These are phyloP conservation scores for Apostasia ramifera DNA, from an alignment of 106 monocot genomes.

Conservation along the genomic window DNA sequence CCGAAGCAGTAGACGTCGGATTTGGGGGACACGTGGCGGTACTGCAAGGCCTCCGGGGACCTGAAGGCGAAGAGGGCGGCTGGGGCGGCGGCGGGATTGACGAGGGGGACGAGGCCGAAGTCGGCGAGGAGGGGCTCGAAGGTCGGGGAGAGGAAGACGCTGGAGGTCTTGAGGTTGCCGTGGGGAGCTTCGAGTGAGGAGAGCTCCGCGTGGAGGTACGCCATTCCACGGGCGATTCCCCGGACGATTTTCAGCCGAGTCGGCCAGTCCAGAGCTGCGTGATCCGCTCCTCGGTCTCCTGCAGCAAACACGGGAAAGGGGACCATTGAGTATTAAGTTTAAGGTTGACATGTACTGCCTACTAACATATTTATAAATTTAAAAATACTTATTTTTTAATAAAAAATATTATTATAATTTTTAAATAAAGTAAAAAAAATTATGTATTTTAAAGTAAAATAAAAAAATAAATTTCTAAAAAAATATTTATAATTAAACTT, in stretches of 20 bases:
- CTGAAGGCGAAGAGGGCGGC: conserved; percentile 36
- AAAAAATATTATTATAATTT: too few species aligned
- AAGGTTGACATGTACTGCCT: too few species aligned
- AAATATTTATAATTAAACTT: too few species aligned
- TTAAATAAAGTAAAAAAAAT: too few species aligned
- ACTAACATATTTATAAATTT: too few species aligned
- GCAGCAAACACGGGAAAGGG: not conserved
- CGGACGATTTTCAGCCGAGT: conserved; percentile 15
- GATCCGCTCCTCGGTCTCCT: conserved; percentile 20
- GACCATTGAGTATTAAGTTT: too few species aligned
- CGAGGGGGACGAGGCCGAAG: conserved; percentile 35
- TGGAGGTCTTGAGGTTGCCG: conserved; percentile 58
- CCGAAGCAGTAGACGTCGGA: conserved; percentile 75
- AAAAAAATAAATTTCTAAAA: too few species aligned
- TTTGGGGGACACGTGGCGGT: conserved; percentile 38
- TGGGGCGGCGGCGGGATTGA: conserved; percentile 27
- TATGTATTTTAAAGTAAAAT: too few species aligned
- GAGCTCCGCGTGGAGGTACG: conserved; percentile 48
- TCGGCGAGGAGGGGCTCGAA: conserved; percentile 43
- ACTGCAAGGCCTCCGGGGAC: conserved; percentile 36
- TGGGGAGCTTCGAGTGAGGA: conserved; percentile 25
- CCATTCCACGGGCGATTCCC: conserved; percentile 41
- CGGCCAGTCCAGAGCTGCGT: conserved; percentile 42
- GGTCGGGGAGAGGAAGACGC: conserved; percentile 36
- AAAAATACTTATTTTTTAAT: too few species aligned